Conservation (phyloP, 495 filamentous ascomycete species). For the Choiromyces venosus region DNA sequence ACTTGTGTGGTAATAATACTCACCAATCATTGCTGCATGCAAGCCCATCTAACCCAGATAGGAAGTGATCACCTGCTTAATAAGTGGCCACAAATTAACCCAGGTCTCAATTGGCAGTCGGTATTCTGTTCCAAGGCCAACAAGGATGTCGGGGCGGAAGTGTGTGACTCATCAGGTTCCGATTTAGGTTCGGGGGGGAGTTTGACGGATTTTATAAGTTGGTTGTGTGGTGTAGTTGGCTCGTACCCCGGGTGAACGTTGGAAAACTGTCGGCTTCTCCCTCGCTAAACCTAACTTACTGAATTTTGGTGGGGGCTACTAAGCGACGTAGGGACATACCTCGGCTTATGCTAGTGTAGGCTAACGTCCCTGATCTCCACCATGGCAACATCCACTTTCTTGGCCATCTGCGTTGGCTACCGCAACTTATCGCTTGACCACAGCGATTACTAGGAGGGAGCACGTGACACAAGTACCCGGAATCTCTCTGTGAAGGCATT, state of each 20-base stretch:
- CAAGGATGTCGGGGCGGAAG: too few species aligned
- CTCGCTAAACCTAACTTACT: background rate
- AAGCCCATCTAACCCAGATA: too few species aligned
- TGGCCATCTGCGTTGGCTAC: constrained; percentile 32
- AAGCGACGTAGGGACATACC: background rate
- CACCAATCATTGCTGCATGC: too few species aligned
- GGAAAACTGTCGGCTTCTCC: background rate
- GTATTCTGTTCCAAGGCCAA: too few species aligned
- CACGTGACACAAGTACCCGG: constrained; percentile 1
- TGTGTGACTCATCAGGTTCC: too few species aligned
- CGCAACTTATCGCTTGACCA: constrained; percentile 31
- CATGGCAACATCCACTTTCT: constrained; percentile 15
- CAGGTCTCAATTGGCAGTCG: too few species aligned
- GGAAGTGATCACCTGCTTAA: too few species aligned
- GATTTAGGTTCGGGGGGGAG: too few species aligned
- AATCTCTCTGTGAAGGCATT: constrained; percentile 17
- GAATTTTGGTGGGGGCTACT: background rate
- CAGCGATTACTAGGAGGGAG: constrained; percentile 26
- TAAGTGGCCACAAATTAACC: too few species aligned
- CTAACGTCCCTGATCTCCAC: background rate
- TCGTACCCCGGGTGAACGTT: background rate
- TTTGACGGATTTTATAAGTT: too few species aligned
- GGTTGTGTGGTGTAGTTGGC: background rate
- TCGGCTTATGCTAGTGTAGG: background rate
- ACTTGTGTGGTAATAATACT: too few species aligned